A percentile compares a stretch with the other conserved stretches of the same genome.
phyloP scores from a whole-genome alignment of 768 basidiomycete genomes.

The Pholiota molesta region DNA sequence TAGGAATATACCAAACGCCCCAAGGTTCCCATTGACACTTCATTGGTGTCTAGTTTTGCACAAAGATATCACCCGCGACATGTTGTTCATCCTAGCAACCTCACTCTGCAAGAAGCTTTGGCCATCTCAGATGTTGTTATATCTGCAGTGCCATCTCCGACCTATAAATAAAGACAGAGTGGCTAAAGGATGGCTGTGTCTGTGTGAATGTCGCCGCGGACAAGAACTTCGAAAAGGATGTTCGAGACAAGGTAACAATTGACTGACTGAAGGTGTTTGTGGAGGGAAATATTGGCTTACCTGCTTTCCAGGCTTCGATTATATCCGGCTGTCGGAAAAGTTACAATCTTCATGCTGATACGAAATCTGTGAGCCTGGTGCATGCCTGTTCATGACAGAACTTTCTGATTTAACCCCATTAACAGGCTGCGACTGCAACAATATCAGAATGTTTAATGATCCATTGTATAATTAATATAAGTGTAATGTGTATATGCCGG shows the following conservation, averaged over 20 bases:
- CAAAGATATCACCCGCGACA: constrained; percentile 84
- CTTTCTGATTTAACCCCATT: neutral
- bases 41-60: constrained; percentile 31
- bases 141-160: constrained; percentile 84
- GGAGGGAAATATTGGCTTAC: neutral
- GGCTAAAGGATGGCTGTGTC: constrained; percentile 92
- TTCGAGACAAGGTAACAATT: constrained; percentile 78
- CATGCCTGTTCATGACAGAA: neutral
- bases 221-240: constrained; percentile 95
- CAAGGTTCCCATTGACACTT: constrained; percentile 34
- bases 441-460: constrained; percentile 41
- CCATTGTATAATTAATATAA: constrained; percentile 29
- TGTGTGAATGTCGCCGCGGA: constrained; percentile 93
- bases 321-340: constrained; percentile 96
- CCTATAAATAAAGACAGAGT: constrained; percentile 89
- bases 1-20: constrained; percentile 95
- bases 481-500: constrained; percentile 35
- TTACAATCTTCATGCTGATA: constrained; percentile 97
- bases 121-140: constrained; percentile 90
- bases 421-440: constrained; percentile 59
- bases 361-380: constrained; percentile 77
- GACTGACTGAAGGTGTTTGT: neutral
- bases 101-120: constrained; percentile 80
- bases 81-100: constrained; percentile 67
- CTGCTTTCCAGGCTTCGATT: constrained; percentile 76